Conservation (phyloP, 2,329 filamentous ascomycete species). For the Drechmeria coniospora region DNA sequence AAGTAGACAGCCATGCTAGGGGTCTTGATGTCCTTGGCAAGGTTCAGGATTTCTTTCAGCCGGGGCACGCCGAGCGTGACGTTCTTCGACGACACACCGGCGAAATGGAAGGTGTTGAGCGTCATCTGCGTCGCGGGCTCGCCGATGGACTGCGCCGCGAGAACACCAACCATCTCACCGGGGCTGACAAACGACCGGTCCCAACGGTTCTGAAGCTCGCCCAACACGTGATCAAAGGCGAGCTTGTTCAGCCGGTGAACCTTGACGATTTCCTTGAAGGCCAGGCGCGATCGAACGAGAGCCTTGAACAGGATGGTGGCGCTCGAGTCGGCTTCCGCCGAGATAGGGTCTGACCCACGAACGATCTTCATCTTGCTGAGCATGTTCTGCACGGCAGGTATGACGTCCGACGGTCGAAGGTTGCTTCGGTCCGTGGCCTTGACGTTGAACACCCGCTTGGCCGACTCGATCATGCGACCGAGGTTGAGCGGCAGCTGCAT, state of each 20-base stretch:
- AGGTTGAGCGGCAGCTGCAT: constrained; percentile 92
- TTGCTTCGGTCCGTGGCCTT: constrained; percentile 77
- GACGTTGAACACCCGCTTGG: constrained; percentile 81
- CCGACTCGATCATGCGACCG: constrained; percentile 76
- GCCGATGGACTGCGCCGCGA: constrained; percentile 96
- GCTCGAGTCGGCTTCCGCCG: constrained; percentile 71
- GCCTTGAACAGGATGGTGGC: constrained; percentile 88
- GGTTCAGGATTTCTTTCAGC: constrained; percentile 97
- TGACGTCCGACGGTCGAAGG: constrained; percentile 73
- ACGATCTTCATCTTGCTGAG: constrained; percentile 71
- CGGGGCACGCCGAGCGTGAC: constrained; percentile 97
- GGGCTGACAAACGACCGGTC: constrained; percentile 72
- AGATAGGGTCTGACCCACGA: constrained; percentile 69
- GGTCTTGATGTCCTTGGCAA: constrained; percentile 96
- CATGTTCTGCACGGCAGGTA: constrained; percentile 61
- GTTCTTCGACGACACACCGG: constrained; percentile 99
- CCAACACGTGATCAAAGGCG: constrained; percentile 82
- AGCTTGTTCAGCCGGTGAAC: constrained; percentile 77
- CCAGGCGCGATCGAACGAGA: constrained; percentile 72
- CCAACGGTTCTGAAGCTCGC: constrained; percentile 82
- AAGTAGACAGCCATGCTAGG: constrained; percentile 92
- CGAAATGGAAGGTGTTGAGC: constrained; percentile 98
- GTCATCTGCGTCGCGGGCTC: constrained; percentile 99
- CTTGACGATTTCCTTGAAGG: constrained; percentile 84
- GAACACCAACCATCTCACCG: constrained; percentile 96